These are phyloP conservation scores for Endothia cerciana DNA, from an alignment of 2,329 filamentous ascomycete species.

Conservation along the genomic window DNA sequence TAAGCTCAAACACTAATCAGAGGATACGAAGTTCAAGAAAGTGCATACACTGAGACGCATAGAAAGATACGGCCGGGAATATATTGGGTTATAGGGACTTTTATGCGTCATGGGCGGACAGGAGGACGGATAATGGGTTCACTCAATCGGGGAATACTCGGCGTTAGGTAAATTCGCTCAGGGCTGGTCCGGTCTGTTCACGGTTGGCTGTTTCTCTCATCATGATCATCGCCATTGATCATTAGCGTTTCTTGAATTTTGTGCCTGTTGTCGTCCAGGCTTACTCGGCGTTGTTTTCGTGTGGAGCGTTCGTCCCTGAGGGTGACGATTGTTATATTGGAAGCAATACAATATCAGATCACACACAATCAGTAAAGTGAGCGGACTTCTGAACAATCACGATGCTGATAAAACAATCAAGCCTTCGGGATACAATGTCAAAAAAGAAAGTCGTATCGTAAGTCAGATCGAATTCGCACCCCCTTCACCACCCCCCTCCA, in stretches of 20 bases:
- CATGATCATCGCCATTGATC: background rate
- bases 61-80: background rate
- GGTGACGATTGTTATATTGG: background rate
- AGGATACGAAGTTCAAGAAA: constrained; percentile 6
- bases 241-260: background rate
- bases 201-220: background rate
- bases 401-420: too few species aligned
- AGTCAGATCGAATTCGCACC: too few species aligned
- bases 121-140: background rate
- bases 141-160: background rate
- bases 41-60: background rate
- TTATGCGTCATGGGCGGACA: background rate
- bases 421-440: too few species aligned
- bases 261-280: background rate
- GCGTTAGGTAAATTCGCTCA: background rate
- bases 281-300: background rate
- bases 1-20: background rate
- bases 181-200: background rate
- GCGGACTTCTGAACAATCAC: too few species aligned
- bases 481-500: background rate
- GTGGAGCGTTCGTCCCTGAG: background rate
- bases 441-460: too few species aligned
- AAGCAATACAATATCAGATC: constrained; percentile 10
- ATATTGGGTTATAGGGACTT: background rate
- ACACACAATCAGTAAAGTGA: too few species aligned